These are phyloP conservation scores for Volvox carteri DNA, from an alignment of 163 green algal genomes.

Conservation along the genomic window DNA sequence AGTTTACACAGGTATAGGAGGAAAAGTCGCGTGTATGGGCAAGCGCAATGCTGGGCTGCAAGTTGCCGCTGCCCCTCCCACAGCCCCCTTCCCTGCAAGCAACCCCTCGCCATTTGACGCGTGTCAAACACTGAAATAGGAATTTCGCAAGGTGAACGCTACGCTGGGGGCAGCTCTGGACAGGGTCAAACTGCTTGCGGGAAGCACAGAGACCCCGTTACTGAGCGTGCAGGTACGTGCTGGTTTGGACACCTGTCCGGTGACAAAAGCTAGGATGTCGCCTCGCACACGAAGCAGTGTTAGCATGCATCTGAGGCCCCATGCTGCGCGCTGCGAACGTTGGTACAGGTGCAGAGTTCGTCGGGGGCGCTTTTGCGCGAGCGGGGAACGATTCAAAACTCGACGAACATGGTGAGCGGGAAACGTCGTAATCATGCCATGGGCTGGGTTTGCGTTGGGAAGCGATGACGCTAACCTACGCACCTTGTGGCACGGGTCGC, in stretches of 20 bases:
- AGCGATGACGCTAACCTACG: background rate
- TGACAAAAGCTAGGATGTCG: background rate
- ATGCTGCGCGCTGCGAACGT: background rate
- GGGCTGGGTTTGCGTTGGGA: background rate
- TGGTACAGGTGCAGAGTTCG: conserved; percentile 58
- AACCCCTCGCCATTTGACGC: background rate
- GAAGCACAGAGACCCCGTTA: conserved; percentile 62
- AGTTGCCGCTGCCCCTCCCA: too few relatives aligned
- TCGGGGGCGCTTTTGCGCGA: conserved; percentile 89
- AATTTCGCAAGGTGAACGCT: conserved; percentile 85
- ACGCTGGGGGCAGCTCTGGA: conserved; percentile 82
- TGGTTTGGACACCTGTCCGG: too few relatives aligned
- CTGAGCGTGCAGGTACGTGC: conserved; percentile 64
- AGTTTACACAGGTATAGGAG: conserved; percentile 58
- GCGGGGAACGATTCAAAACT: conserved; percentile 73
- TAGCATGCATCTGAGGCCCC: background rate
- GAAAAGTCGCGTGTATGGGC: too few relatives aligned
- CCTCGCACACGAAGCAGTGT: background rate
- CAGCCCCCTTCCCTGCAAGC: background rate
- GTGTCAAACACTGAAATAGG: too few relatives aligned
- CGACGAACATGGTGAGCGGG: conserved; percentile 65
- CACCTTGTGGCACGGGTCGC: background rate
- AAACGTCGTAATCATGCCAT: too few relatives aligned
- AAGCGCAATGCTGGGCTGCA: too few relatives aligned
- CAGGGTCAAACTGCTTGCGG: conserved; percentile 85